A percentile compares a stretch with the other conserved stretches of the same genome.
These are phyloP conservation scores for Amanita brunnescens DNA, from an alignment of 768 basidiomycete species.

Conservation along the genomic window DNA sequence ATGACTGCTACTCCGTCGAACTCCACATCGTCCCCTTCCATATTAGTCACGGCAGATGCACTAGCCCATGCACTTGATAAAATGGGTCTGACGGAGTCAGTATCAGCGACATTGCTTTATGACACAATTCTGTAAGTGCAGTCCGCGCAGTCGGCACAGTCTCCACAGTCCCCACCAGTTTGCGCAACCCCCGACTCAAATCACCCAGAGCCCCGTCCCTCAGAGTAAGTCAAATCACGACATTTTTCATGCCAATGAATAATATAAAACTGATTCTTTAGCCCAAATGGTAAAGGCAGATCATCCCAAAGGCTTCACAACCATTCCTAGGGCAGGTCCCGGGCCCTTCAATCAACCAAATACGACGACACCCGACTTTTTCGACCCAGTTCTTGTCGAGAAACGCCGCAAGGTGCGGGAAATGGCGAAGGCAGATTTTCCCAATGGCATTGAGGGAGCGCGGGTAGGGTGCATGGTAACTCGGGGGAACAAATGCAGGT, in stretches of 20 bases:
- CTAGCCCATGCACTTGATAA: slow-evolving; percentile 10
- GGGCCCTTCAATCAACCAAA: neutral
- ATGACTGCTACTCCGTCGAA: slow-evolving; percentile 8
- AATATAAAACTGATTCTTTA: slow-evolving; percentile 1
- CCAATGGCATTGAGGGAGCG: neutral
- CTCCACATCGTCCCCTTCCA: slow-evolving; percentile 9
- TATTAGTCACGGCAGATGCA: slow-evolving; percentile 10
- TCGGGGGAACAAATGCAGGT: neutral
- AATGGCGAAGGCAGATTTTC: neutral
- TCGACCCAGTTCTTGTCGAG: neutral
- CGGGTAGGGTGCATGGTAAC: neutral
- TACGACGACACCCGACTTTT: neutral
- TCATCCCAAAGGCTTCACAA: neutral
- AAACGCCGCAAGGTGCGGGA: neutral
- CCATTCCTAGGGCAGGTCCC: neutral
- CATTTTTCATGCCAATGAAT: neutral
- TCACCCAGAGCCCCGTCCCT: slow-evolving; percentile 1
- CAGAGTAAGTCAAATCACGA: slow-evolving; percentile 1
- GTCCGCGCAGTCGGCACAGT: neutral
- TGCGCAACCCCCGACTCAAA: neutral
- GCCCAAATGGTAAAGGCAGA: slow-evolving; percentile 1
- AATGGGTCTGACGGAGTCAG: slow-evolving; percentile 6
- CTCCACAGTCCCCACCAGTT: neutral
- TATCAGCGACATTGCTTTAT: slow-evolving; percentile 1
- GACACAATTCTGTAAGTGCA: slow-evolving; percentile 1